These are phyloP conservation scores for Madurella fahalii DNA, from an alignment of 2,329 filamentous ascomycete genomes.

Conservation along the genomic window DNA sequence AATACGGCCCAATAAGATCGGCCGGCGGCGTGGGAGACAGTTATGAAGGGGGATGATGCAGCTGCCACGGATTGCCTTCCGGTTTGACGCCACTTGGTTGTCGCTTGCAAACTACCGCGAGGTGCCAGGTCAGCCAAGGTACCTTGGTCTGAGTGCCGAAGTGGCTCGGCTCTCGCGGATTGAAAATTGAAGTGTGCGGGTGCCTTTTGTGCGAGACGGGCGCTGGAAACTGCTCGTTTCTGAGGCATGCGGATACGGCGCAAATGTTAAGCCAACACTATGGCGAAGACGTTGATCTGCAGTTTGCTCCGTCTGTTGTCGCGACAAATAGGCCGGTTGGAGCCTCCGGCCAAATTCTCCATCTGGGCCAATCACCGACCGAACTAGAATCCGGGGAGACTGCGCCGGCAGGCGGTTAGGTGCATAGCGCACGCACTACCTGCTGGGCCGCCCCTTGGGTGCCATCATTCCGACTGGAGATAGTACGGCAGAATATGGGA, in stretches of 20 bases:
- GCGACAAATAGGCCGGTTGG: background rate
- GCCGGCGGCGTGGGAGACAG: no score
- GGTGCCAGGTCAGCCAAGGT: background rate
- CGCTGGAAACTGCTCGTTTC: background rate
- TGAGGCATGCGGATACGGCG: constrained; percentile 1
- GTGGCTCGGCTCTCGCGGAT: no score
- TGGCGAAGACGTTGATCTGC: constrained; percentile 12
- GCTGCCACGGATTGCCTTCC: constrained; percentile 2
- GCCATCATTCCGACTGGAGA: background rate
- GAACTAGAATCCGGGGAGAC: background rate
- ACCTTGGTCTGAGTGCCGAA: no score
- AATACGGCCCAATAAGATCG: background rate
- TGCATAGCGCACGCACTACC: background rate
- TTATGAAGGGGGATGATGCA: constrained; percentile 5
- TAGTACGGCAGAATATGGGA: background rate
- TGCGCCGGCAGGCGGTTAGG: background rate
- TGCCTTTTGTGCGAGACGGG: background rate
- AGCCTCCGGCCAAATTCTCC: constrained; percentile 2
- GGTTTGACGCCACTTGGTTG: constrained; percentile 5
- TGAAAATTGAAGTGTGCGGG: no score
- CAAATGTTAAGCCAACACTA: constrained; percentile 8
- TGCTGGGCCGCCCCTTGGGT: background rate
- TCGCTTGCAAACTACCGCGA: background rate
- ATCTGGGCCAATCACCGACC: constrained; percentile 2
- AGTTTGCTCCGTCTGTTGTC: constrained; percentile 1